Conservation (phyloP, 257 asterid genomes). For the Primulina eburnea region DNA sequence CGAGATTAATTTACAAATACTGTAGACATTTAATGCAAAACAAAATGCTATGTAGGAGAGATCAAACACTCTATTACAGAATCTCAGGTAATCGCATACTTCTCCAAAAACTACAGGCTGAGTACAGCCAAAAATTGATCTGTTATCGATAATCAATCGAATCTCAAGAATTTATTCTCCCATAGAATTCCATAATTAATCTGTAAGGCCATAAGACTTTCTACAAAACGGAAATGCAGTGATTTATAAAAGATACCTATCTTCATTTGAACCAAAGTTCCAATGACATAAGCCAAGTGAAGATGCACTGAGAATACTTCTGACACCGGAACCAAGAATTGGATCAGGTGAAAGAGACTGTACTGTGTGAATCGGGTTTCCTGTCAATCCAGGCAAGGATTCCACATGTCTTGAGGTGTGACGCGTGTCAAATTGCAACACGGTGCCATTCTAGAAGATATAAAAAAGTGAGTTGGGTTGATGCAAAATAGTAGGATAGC, state of each 20-base stretch:
- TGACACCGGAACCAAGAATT: slow-evolving; percentile 35
- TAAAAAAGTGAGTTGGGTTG: slow-evolving; percentile 17
- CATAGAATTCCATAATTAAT: slow-evolving; percentile 5
- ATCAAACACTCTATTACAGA: background rate
- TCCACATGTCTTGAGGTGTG: slow-evolving; percentile 64
- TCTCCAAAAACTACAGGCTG: background rate
- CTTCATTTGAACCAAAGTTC: slow-evolving; percentile 58
- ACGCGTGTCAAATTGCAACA: slow-evolving; percentile 84
- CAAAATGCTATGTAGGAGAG: background rate
- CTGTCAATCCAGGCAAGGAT: slow-evolving; percentile 55
- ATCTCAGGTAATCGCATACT: background rate
- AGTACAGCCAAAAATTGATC: background rate
- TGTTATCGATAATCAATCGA: background rate
- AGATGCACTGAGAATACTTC: slow-evolving; percentile 80
- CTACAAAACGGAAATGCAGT: background rate
- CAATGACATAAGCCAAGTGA: slow-evolving; percentile 83
- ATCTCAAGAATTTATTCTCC: slow-evolving; percentile 3
- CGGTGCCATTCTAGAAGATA: slow-evolving; percentile 66
- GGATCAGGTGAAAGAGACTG: slow-evolving; percentile 49
- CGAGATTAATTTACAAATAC: background rate
- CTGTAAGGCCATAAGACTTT: slow-evolving; percentile 3
- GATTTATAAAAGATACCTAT: slow-evolving; percentile 40
- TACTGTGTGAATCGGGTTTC: slow-evolving; percentile 67
- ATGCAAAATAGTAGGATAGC: slow-evolving; percentile 1
- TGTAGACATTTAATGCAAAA: background rate